Base-by-base conservation (phyloP, 768 basidiomycete genomes). In the Dentipellis fragilis region DNA sequence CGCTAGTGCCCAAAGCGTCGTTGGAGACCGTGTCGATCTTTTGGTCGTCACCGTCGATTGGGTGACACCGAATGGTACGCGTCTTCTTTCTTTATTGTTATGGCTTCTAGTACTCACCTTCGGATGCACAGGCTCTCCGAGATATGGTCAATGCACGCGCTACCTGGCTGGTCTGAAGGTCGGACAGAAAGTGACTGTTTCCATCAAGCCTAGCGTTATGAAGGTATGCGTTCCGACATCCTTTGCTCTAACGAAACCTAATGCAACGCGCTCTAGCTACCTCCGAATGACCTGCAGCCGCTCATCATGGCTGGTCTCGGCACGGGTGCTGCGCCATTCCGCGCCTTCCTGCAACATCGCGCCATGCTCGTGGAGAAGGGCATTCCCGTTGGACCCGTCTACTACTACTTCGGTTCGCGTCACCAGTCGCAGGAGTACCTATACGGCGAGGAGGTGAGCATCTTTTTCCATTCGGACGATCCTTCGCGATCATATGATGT, bases 151-250 rank as follows among this genome's bases (percentile, higher is more conserved):
- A 72, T 98, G 95, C 67, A 98, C 96, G 4, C 81, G 93, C 58
- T 99, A 98, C 70, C 85, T 98, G 39, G 85, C 87, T 3, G 83
- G 78, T 40, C 78, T 99, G 46, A 80, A 81, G 65, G 68, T 86
- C 38, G 96, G 95, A 17, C 88, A 91, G 67, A 87, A 95, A 70
- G 93, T 97, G 19, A 97, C 93, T 0, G 95, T 96, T 9, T 97
- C 94, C 6, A 87, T 98, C 72, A 96, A 96, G 70, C 96, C 96
- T 22, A 96, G 93, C 66, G 96, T 99, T 29, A 98, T 99, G 96
- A 98, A 97, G 80, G 89, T 91, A 56, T 21, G 76, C 68, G 21
- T 12, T 16, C 6, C 29, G 29, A 29, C 29, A n/a, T 49, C 29
- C 48, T 48, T 12, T 16, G 42, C 11, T 37, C 22, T 3, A 35